Evolutionary conservation across 306 rosid species (phyloP).

Genomic region (Delonix regia): DNA sequence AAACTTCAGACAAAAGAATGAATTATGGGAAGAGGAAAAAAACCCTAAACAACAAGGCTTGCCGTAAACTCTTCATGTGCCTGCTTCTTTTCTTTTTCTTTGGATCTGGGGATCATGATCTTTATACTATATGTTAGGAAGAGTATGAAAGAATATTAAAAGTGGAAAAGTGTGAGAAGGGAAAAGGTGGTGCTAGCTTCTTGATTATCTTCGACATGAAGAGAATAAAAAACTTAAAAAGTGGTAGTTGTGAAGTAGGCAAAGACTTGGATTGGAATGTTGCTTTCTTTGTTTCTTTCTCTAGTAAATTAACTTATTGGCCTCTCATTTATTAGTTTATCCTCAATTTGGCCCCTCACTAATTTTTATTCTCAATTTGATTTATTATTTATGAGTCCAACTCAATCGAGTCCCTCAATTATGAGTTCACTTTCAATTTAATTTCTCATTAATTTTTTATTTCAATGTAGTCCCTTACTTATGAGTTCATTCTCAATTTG

Average conservation of each 20-base stretch:
- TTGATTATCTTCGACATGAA: conserved; percentile 24
- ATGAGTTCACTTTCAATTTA: too few species aligned
- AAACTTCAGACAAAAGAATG: background rate
- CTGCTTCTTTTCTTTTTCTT: background rate
- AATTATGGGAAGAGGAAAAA: background rate
- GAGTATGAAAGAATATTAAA: background rate
- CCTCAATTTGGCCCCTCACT: too few species aligned
- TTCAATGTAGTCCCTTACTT: too few species aligned
- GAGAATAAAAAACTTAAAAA: too few species aligned
- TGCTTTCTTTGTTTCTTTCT: too few species aligned
- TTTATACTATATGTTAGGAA: background rate
- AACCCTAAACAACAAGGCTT: background rate
- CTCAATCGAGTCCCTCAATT: too few species aligned
- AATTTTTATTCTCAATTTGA: too few species aligned
- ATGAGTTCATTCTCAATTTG: too few species aligned
- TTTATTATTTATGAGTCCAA: too few species aligned
- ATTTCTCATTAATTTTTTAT: too few species aligned
- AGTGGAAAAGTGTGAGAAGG: background rate
- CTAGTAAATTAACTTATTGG: too few species aligned
- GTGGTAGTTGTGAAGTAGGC: conserved; percentile 21
- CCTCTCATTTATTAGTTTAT: too few species aligned
- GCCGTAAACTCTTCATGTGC: background rate
- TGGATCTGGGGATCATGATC: background rate
- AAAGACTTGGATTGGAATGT: conserved; percentile 35
- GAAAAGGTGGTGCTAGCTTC: background rate